Evolutionary conservation across 345 rosid species (phyloP).

Genomic region (Turnera subulata): DNA sequence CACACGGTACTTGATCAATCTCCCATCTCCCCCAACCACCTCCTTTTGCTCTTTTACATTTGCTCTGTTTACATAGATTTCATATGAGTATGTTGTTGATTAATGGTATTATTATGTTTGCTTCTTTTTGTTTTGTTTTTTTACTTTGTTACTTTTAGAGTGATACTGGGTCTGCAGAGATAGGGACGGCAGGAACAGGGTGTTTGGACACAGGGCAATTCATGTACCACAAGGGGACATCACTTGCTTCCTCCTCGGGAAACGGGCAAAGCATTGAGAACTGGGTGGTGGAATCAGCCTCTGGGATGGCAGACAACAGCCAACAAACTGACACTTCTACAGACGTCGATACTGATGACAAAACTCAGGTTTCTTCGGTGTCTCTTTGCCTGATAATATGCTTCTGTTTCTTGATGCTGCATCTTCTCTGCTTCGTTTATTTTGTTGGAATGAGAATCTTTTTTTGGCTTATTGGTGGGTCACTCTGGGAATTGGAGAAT

Average conservation of each 20-base stretch:
- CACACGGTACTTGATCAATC: conserved; percentile 56
- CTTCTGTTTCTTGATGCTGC: conserved; percentile 12
- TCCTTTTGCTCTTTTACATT: not conserved
- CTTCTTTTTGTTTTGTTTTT: not conserved
- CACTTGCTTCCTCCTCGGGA: conserved; percentile 42
- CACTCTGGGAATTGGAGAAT: conserved; percentile 31
- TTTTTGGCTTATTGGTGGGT: conserved; percentile 25
- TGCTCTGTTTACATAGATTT: not conserved
- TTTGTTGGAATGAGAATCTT: conserved; percentile 7
- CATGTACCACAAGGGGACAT: conserved; percentile 48
- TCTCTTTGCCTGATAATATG: not conserved
- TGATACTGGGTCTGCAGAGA: conserved; percentile 35
- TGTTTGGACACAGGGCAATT: conserved; percentile 68
- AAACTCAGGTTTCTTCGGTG: conserved; percentile 49
- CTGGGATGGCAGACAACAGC: conserved; percentile 76
- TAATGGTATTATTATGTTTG: not conserved
- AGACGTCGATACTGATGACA: conserved; percentile 85
- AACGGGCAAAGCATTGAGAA: conserved; percentile 57
- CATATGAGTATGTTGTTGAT: not conserved
- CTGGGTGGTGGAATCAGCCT: conserved; percentile 93
- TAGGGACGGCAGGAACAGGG: conserved; percentile 33
- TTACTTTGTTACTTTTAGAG: conserved; percentile 18
- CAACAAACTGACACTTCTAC: conserved; percentile 97
- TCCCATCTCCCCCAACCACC: conserved; percentile 18
- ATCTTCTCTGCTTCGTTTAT: conserved; percentile 26